Evolutionary conservation across 139 green algal genomes (phyloP), one percentile per base, ranked within the genome.

Genomic region (Chlamydomonas sphaeroides): DNA sequence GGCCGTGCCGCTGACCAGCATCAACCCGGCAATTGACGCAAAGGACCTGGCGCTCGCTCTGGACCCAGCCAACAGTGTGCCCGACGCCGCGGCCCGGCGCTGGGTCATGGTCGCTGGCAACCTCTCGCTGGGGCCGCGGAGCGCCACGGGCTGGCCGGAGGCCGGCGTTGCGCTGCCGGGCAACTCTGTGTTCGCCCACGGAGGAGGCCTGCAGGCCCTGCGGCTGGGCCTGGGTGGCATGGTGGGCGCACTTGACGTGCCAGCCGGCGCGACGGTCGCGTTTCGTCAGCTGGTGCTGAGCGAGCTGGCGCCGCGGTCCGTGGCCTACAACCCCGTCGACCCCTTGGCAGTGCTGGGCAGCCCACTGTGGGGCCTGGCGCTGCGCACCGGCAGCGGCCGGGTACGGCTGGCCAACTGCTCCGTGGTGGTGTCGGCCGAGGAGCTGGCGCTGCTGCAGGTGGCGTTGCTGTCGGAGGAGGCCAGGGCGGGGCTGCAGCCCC

Each of bases 311-410:
- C 7, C 48, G 3, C 65, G 39, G 1, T 5, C 25, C 35, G 36
- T 42, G 6, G 17, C 10, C 11, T 84, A 84, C 77, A 38, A 41
- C 65, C 15, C 48, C 8, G 0, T 0, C 8, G 35, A 48, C n/a
- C 77, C 77, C 1, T 48, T 75, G 35, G 77, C 38, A 0, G 48
- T 67, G 17, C 77, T 84, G 17, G 49, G 21, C 6, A 67, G 48
- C 49, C 77, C 65, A 65, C 77, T 84, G 45, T 84, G 77, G 77
- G 77, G 65, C 15, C 26, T 84, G 48, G 32, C 65, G 26, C 48
- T 56, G 65, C 17, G n/a, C n/a, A n/a, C 36, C 14, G 21, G 26
- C 35, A n/a, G 10, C 48, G 18, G 15, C 26, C 42, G 3, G 4
- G 5, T 57, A 8, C 3, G 1, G 33, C 48, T 84, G 2, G 18